A percentile compares a stretch with the other conserved stretches of the same genome.
These are phyloP conservation scores for Arachnomyces sp. DNA, from an alignment of 2,329 filamentous ascomycete species.

Conservation along the genomic window DNA sequence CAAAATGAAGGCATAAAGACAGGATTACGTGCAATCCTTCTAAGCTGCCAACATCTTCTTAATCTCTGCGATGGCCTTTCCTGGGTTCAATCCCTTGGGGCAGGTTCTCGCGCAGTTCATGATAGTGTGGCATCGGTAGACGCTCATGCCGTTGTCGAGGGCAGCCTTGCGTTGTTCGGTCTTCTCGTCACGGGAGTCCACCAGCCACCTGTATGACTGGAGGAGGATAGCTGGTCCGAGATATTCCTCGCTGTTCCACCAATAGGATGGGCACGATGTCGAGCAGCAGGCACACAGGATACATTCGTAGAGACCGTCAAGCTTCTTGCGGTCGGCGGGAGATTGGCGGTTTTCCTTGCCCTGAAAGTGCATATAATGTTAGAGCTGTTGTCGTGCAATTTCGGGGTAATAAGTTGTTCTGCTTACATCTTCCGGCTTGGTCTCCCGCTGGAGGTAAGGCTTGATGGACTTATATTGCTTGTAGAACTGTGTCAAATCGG, in stretches of 20 bases:
- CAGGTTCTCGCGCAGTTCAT: slow-evolving; percentile 97
- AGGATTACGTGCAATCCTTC: slow-evolving; percentile 15
- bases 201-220: slow-evolving; percentile 96
- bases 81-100: slow-evolving; percentile 96
- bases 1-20: slow-evolving; percentile 6
- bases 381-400: slow-evolving; percentile 8
- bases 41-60: slow-evolving; percentile 82
- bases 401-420: slow-evolving; percentile 9
- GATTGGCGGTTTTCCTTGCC: slow-evolving; percentile 87
- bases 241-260: slow-evolving; percentile 99
- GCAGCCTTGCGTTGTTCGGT: slow-evolving; percentile 79
- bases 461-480: slow-evolving; percentile 99
- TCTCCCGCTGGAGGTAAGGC: slow-evolving; percentile 91
- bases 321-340: slow-evolving; percentile 88
- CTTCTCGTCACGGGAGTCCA: slow-evolving; percentile 87
- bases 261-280: slow-evolving; percentile 98
- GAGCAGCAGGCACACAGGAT: slow-evolving; percentile 99
- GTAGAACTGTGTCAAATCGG: slow-evolving; percentile 97
- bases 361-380: slow-evolving; percentile 36
- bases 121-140: slow-evolving; percentile 99
- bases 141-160: slow-evolving; percentile 96
- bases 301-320: slow-evolving; percentile 97
- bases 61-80: slow-evolving; percentile 89
- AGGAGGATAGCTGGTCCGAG: slow-evolving; percentile 92
- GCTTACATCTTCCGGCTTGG: slow-evolving; percentile 72